These are phyloP conservation scores for Rhizopogon vinicolor DNA, from an alignment of 768 basidiomycete genomes.

Conservation along the genomic window DNA sequence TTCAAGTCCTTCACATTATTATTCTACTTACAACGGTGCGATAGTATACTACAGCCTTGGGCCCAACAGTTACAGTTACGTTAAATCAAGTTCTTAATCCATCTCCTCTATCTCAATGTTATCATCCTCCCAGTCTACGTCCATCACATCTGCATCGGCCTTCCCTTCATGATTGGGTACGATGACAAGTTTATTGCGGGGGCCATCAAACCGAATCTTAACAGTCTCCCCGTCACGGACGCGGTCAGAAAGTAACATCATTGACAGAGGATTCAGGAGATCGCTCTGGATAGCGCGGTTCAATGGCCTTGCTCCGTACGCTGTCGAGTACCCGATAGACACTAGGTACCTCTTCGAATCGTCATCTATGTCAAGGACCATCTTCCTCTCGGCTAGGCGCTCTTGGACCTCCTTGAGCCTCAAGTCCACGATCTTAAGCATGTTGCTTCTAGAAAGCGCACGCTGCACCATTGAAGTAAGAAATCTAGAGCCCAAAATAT, in stretches of 20 bases:
- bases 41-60: not conserved
- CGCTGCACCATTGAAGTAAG: constrained; percentile 47
- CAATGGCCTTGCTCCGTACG: constrained; percentile 90
- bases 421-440: constrained; percentile 85
- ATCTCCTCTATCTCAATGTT: constrained; percentile 61
- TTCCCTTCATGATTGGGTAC: constrained; percentile 77
- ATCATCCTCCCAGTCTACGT: constrained; percentile 55
- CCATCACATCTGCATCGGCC: constrained; percentile 40
- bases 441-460: constrained; percentile 67
- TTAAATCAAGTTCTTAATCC: constrained; percentile 33
- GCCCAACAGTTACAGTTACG: constrained; percentile 8
- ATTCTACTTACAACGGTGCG: no score
- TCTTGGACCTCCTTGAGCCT: constrained; percentile 83
- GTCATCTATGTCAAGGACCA: constrained; percentile 72
- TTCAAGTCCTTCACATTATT: no score
- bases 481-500: constrained; percentile 11
- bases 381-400: constrained; percentile 75
- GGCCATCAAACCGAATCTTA: constrained; percentile 72
- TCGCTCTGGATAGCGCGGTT: constrained; percentile 90
- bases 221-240: constrained; percentile 80
- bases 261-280: constrained; percentile 85
- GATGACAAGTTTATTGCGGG: constrained; percentile 72
- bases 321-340: constrained; percentile 72
- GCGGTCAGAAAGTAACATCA: constrained; percentile 78
- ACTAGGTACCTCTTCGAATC: constrained; percentile 72